Evolutionary conservation across 2,329 filamentous ascomycete species (phyloP).

Genomic region (Diaporthe australafricana): DNA sequence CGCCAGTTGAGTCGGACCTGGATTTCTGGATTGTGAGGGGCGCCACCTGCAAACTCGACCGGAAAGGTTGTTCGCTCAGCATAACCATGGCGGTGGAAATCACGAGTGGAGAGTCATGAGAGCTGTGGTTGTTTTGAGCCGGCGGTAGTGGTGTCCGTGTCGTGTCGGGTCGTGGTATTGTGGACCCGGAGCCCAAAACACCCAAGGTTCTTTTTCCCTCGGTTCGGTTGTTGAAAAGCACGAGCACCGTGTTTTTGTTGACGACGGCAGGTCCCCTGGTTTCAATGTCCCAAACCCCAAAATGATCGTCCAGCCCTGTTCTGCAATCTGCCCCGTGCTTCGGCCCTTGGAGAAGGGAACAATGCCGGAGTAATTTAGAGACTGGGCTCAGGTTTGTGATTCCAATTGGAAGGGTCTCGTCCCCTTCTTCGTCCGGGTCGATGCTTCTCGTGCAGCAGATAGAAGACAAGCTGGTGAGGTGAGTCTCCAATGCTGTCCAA

Average conservation of each 20-base stretch:
- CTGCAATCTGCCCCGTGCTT: slow-evolving; percentile 5
- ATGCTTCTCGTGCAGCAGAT: background rate
- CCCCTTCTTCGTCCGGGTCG: background rate
- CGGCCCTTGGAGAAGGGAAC: background rate
- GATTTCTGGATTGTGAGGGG: slow-evolving; percentile 66
- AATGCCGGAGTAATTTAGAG: slow-evolving; percentile 12
- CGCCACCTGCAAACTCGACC: slow-evolving; percentile 71
- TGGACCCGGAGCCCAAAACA: slow-evolving; percentile 24
- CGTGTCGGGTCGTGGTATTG: slow-evolving; percentile 25
- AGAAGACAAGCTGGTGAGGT: background rate
- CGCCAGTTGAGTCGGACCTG: slow-evolving; percentile 43
- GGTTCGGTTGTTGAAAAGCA: slow-evolving; percentile 9
- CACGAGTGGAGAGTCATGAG: slow-evolving; percentile 52
- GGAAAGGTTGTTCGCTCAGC: slow-evolving; percentile 60
- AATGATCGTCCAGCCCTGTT: slow-evolving; percentile 15
- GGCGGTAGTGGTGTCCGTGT: slow-evolving; percentile 8
- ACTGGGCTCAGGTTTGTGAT: slow-evolving; percentile 2
- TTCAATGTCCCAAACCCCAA: slow-evolving; percentile 5
- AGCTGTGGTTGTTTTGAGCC: slow-evolving; percentile 29
- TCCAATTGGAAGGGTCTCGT: slow-evolving; percentile 12
- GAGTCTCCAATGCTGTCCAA: background rate
- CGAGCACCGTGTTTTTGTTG: slow-evolving; percentile 20
- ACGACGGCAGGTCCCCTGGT: background rate
- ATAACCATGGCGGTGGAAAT: slow-evolving; percentile 56
- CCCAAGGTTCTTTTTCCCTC: slow-evolving; percentile 18